Evolutionary conservation across 352 stramenopile species (phyloP), one percentile per base, ranked within the genome.

Genomic region (Blastocystis sp.): DNA sequence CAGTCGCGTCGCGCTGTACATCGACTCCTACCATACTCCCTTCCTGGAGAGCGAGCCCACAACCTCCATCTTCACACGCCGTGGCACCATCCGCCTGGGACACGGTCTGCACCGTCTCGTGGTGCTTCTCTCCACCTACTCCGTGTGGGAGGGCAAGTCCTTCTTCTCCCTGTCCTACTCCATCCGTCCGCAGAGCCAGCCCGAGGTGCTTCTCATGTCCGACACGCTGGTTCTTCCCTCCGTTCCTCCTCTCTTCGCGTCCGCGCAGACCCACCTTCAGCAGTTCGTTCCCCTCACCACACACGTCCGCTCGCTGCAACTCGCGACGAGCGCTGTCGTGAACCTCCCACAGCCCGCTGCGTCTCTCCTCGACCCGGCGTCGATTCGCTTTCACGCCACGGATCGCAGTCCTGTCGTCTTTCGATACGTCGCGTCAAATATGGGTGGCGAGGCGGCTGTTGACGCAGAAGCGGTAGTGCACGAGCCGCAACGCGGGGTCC

Each of bases 131-230:
- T 29, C 60, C 24, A 35, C 66, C 21, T 33, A 13, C 2, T n/a
- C 66, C 13, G 60, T 55, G 45, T 55, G 45, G 45, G 45, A 55
- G 45, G 45, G 45, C 9, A 55, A 69, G 12, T 12, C 51, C 31
- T 66, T 39, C 41, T 66, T 85, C 37, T 35, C 74, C 37, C 24
- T 85, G 12, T 85, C 50, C 29, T 85, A 69, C 41, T 29, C 41
- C 0, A 55, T 37, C 10, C 37, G 50, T 24, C 16, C 55, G 2
- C 37, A 59, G 12, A 37, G 55, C 33, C 45, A 33, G 9, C 26
- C n/a, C 10, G 51, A 67, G 3, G 45, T 29, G 0, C 61, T 85
- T 16, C n/a, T 85, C 24, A 66, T 24, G 13, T 62, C 35, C 33
- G 55, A 67, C 12, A 26, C 45, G 4, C 41, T 85, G 4, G 50